Base-by-base conservation (phyloP, 2,329 filamentous ascomycete genomes). In the Capronia epimyces region DNA sequence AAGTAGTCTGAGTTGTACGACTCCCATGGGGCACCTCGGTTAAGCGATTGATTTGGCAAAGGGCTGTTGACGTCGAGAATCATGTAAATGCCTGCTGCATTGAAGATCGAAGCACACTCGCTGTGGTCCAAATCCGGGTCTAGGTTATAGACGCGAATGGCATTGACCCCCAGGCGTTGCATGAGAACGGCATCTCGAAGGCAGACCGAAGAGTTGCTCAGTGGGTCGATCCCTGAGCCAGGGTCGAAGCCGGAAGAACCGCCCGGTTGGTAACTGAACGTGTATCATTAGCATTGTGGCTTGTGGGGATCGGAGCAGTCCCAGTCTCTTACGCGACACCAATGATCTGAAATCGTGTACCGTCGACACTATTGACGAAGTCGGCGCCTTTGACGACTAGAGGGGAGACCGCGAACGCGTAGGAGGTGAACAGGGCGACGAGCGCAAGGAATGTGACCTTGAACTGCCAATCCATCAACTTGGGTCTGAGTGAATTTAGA, bases 1-100 rank as follows among this genome's bases (percentile, higher is more conserved):
- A 82, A 71, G 63, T 83, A 83, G 43, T 67, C 71, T 32, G 66
- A 66, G 55, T 73, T 75, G 70, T 83, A 84, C 22, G 75, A 77
- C 34, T 70, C 71, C 64, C 67, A 70, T 10, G 81, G 80, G 50
- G 77, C 69, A 7, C 66, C 69, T 39, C 79, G 76, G 63, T 84
- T 74, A 49, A 84, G 69, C 52, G 73, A 77, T 56, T 81, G 73
- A 40, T 77, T 75, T 5, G 68, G 65, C 13, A 81, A 65, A 3
- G 81, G 80, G 18, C 77, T 79, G 69, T 83, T 84, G 65, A 84
- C 81, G 57, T 84, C 81, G 40, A 84, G 67, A 46, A 84, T 72
- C 71, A 84, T 74, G 69, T 84, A 84, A 63, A 84, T 84, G 46
- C 81, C 81, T 24, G 79, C 80, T 2, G 75, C 74, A 61, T 83